These are phyloP conservation scores for Basidiobolus heterosporus DNA, from an alignment of 371 early-diverging fungal genomes.

Conservation along the genomic window DNA sequence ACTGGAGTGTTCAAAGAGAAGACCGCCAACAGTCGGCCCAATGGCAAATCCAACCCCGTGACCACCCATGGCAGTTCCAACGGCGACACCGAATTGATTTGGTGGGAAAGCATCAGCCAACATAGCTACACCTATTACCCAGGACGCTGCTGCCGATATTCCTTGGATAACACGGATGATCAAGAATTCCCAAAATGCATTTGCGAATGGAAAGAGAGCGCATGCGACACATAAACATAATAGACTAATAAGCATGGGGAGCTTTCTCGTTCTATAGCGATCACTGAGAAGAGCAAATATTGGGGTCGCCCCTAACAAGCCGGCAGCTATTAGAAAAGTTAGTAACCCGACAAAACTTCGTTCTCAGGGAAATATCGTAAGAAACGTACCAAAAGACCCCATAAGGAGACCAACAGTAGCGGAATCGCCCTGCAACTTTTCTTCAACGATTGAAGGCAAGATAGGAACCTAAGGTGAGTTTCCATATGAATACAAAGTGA, in stretches of 20 bases:
- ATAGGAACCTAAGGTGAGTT: conserved; percentile 34
- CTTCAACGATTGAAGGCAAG: conserved; percentile 54
- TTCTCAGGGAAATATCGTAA: background rate
- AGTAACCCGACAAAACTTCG: background rate
- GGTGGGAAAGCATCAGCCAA: conserved; percentile 64
- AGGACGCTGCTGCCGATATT: conserved; percentile 56
- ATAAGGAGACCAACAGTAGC: conserved; percentile 60
- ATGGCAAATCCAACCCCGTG: conserved; percentile 50
- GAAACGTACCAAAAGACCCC: conserved; percentile 47
- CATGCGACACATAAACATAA: conserved; percentile 44
- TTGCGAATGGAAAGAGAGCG: conserved; percentile 44
- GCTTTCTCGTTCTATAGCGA: conserved; percentile 40
- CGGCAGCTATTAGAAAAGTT: conserved; percentile 29
- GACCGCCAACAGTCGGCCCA: conserved; percentile 67
- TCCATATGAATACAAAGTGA: background rate
- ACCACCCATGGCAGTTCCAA: conserved; percentile 56
- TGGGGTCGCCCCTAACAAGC: conserved; percentile 60
- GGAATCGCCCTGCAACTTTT: conserved; percentile 38
- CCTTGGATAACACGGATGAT: conserved; percentile 66
- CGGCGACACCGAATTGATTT: conserved; percentile 47
- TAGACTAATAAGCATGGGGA: conserved; percentile 65
- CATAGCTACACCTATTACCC: conserved; percentile 63
- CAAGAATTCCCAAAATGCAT: conserved; percentile 45
- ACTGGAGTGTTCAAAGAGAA: conserved; percentile 47
- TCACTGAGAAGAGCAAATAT: conserved; percentile 64